Percentiles rank a stretch among this genome's conserved stretches.
Evolutionary conservation across 805 yeast genomes (phyloP).

Genomic region (Barnettozyma botsteinii): DNA sequence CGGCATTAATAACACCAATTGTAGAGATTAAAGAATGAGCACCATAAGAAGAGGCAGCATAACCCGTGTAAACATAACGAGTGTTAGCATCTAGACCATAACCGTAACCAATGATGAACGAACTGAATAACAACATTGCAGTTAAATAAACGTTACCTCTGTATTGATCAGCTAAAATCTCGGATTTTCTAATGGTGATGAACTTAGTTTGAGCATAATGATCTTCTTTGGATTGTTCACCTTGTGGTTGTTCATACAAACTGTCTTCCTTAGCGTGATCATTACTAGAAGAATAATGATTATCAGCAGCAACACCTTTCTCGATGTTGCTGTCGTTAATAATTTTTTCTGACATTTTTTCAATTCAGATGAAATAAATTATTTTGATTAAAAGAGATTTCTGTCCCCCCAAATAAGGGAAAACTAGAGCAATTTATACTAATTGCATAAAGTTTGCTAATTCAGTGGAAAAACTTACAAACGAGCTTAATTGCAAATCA

Average conservation of each 20-base stretch:
- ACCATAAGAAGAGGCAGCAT: constrained; percentile 50
- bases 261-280: neutral
- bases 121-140: constrained; percentile 34
- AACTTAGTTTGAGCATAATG: constrained; percentile 26
- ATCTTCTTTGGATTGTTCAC: neutral
- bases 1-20: constrained; percentile 50
- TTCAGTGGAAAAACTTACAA: too few species aligned
- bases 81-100: constrained; percentile 50
- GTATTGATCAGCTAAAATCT: constrained; percentile 43
- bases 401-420: too few species aligned
- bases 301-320: neutral
- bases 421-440: too few species aligned
- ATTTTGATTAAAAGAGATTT: too few species aligned
- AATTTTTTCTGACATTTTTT: too few species aligned
- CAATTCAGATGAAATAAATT: too few species aligned
- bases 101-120: constrained; percentile 46
- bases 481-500: too few species aligned
- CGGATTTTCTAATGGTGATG: constrained; percentile 44
- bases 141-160: constrained; percentile 28
- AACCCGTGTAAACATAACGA: constrained; percentile 43
- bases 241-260: neutral
- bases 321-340: neutral
- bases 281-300: too few species aligned
- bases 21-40: constrained; percentile 54
- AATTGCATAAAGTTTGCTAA: too few species aligned